Evolutionary conservation across 1,284 basidiomycete genomes (phyloP), one percentile per base, ranked within the genome.

Genomic region (Mycosarcoma mackinlayi): DNA sequence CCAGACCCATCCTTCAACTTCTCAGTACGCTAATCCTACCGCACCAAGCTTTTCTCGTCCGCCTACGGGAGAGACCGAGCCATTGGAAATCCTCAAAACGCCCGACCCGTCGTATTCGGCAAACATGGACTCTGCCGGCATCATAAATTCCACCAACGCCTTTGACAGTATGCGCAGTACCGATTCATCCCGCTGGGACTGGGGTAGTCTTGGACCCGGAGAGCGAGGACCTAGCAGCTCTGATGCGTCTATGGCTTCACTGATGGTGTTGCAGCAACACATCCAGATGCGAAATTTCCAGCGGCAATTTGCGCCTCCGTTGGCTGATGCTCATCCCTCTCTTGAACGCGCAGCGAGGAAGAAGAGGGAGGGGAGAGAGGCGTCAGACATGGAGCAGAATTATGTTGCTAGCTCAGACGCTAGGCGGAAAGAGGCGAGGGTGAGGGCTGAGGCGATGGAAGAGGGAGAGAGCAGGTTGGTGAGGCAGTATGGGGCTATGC

Each of bases 201-300:
- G 4, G 6, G 33, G 30, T 18, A 40, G 37, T 28, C 24, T 44
- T 3, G 21, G 4, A 31, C 23, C 6, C 35, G 42, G 4, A 18
- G 14, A 6, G 41, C 50, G 11, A 6, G 6, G 8, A 7, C 34
- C 11, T 44, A 19, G 37, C n/a, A 13, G 6, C 6, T 48, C 50
- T 11, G 58, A 60, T n/a, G 37, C 48, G 7, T 48, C 42, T 2
- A 53, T 48, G 19, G 55, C 54, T n/a, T 58, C 62, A 6, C 27
- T 64, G 14, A 14, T 58, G 4, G 40, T 54, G 23, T 16, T 64
- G 21, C 62, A 64, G 24, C 61, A 64, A 35, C 54, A 53, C 2
- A 53, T 57, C 19, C 61, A 64, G 39, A 46, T 44, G 42, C 21
- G 39, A 9, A 57, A 64, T 11, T 35, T 23, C 11, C 13, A 40